Evolutionary conservation across 2,329 filamentous ascomycete genomes (phyloP).

Genomic region (Penicillium digitatum): DNA sequence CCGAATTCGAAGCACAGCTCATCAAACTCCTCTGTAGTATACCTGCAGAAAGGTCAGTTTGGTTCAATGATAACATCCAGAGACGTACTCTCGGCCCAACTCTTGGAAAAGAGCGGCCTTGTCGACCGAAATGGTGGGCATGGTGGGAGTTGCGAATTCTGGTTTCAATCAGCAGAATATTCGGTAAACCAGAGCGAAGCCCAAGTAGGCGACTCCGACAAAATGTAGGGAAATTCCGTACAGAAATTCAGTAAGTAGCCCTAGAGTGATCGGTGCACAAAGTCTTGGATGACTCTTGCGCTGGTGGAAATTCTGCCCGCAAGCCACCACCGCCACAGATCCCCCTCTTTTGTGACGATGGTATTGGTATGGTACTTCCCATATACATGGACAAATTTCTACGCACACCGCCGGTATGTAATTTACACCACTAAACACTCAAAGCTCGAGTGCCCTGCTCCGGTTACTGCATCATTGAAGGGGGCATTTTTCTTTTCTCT

Average conservation of each 20-base stretch:
- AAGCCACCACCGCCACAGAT: conserved; percentile 35
- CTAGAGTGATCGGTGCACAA: conserved; percentile 8
- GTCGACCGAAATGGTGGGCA: conserved; percentile 96
- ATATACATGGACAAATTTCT: background rate
- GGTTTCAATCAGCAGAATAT: conserved; percentile 5
- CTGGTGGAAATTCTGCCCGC: conserved; percentile 24
- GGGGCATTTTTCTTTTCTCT: conserved; percentile 1
- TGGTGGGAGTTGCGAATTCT: conserved; percentile 48
- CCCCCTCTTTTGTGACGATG: conserved; percentile 24
- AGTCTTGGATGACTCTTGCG: conserved; percentile 20
- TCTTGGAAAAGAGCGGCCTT: conserved; percentile 94
- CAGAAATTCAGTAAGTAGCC: conserved; percentile 5
- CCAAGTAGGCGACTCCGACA: background rate
- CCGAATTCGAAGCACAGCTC: conserved; percentile 98
- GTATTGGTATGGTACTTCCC: conserved; percentile 19
- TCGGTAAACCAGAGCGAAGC: background rate
- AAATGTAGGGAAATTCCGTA: conserved; percentile 2
- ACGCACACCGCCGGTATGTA: conserved; percentile 19
- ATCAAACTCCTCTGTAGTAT: conserved; percentile 92
- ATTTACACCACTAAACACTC: conserved; percentile 14
- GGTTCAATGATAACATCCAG: background rate
- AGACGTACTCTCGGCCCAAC: conserved; percentile 76
- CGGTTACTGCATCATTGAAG: conserved; percentile 17
- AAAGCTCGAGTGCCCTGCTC: conserved; percentile 7
- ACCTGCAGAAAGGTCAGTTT: conserved; percentile 48